Conservation (phyloP, 352 stramenopile species). For the Pythium sukuiense region DNA sequence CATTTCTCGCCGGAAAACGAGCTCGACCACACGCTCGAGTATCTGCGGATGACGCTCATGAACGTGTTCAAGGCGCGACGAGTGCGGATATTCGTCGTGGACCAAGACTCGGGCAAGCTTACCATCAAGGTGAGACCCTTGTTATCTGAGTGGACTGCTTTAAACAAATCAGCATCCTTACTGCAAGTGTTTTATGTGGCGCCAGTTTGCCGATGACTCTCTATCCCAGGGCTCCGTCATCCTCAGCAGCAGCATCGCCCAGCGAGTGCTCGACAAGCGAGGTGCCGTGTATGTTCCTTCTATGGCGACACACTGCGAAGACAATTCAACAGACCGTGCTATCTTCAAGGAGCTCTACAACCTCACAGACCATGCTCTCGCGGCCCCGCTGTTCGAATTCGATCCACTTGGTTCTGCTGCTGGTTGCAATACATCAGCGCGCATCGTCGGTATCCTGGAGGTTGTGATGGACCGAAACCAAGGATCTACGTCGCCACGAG, state of each 20-base stretch:
- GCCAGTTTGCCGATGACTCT: slow-evolving; percentile 61
- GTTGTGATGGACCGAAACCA: slow-evolving; percentile 43
- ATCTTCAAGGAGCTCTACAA: slow-evolving; percentile 23
- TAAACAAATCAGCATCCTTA: background rate
- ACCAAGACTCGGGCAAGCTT: slow-evolving; percentile 38
- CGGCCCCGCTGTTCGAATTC: slow-evolving; percentile 49
- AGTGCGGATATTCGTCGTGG: slow-evolving; percentile 65
- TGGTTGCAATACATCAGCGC: slow-evolving; percentile 23
- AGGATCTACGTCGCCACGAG: slow-evolving; percentile 5
- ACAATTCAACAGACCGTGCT: background rate
- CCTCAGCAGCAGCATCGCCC: slow-evolving; percentile 35
- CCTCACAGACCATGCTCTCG: slow-evolving; percentile 35
- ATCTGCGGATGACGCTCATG: slow-evolving; percentile 55
- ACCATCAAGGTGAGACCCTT: slow-evolving; percentile 55
- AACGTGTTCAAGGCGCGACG: slow-evolving; percentile 55
- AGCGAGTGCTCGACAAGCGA: slow-evolving; percentile 35
- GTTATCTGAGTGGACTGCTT: no score
- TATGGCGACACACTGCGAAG: slow-evolving; percentile 8
- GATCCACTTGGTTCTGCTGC: slow-evolving; percentile 32
- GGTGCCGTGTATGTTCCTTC: slow-evolving; percentile 28
- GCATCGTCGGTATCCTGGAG: slow-evolving; percentile 66
- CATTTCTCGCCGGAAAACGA: slow-evolving; percentile 79
- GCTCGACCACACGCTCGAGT: slow-evolving; percentile 74
- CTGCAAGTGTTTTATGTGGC: background rate
- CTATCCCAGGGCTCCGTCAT: slow-evolving; percentile 39